Base-by-base conservation (phyloP, 2,329 filamentous ascomycete genomes). In the Lojkania enalia region DNA sequence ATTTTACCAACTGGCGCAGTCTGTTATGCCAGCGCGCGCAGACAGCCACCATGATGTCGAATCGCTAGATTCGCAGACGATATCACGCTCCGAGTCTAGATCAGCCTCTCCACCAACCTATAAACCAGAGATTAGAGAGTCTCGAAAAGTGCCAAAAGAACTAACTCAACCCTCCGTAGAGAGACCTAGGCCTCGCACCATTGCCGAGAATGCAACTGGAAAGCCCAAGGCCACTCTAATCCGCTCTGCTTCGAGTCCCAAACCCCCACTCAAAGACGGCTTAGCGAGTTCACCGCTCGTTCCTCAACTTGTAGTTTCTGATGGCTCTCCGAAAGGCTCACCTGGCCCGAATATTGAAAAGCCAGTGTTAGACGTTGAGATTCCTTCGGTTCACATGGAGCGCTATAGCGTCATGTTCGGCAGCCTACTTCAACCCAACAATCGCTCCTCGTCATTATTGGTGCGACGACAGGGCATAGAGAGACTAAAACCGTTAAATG, bases 391-490 rank as follows among this genome's bases (percentile, higher is more conserved):
- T 43, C 83, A 86, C 51, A 77, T 97, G 78, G 92, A 96, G 65
- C 78, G 92, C 37, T 97, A 96, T 58, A 96, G 90, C 57, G 81
- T 96, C 54, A 96, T 96, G 91, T 96, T 97, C 63, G 83, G 85
- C 43, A 81, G 81, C 27, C 76, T 96, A 5, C 73, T 96, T 19
- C 79, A 82, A 49, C 59, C 61, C 6, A 55, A 56, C 12, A 58
- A 46, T 23, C 56, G 54, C 1, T 56, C 58, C 5, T 61, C 63
- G 4, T 66, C 64, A 5, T 57, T 72, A 4, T 48, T 71, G 14
- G 57, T 55, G 20, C 57, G 70, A 44, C 61, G 70, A 15, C 67
- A 71, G 44, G 64, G 59, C 16, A 66, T 55, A 18, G 66, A 70
- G 14, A 65, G 57, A 41, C 44, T 63, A 36, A 70, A 67, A 41